phyloP scores from a whole-genome alignment of 352 stramenopile genomes.

The Globisporangium rhizosaccharum region DNA sequence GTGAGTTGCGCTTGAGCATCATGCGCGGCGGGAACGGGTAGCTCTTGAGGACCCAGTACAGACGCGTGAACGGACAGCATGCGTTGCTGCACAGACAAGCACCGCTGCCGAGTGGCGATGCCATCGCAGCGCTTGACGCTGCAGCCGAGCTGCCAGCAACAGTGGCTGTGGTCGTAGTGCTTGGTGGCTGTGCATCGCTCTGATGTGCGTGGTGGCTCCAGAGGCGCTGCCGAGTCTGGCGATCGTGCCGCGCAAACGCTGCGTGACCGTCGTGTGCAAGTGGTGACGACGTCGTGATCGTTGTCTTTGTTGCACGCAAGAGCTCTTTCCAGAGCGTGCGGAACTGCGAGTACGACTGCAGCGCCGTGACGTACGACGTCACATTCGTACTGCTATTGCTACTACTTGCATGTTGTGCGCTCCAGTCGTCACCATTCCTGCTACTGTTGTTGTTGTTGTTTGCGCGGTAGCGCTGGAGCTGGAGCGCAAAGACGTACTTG shows the following conservation, averaged over 20 bases:
- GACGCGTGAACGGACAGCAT: constrained; percentile 44
- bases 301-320: constrained; percentile 29
- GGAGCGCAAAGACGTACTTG: constrained; percentile 45
- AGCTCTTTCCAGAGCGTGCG: constrained; percentile 51
- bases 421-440: constrained; percentile 16
- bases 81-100: constrained; percentile 40
- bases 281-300: constrained; percentile 9
- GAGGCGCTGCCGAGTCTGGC: constrained; percentile 9
- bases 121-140: constrained; percentile 7
- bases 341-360: constrained; percentile 59
- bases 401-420: not conserved
- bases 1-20: constrained; percentile 34
- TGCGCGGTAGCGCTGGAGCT: constrained; percentile 25
- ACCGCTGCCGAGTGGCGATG: not conserved
- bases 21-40: constrained; percentile 55
- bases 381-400: not conserved
- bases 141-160: not conserved
- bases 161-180: not conserved
- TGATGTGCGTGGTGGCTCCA: constrained; percentile 3
- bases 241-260: constrained; percentile 8
- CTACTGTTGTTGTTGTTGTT: constrained; percentile 15
- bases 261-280: constrained; percentile 10
- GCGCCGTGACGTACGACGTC: constrained; percentile 17
- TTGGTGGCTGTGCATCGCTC: not conserved
- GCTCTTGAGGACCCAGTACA: constrained; percentile 39